A percentile compares a stretch with the other conserved stretches of the same genome.
Evolutionary conservation across 306 rosid species (phyloP).

Genomic region (peach (Prunus persica)): DNA sequence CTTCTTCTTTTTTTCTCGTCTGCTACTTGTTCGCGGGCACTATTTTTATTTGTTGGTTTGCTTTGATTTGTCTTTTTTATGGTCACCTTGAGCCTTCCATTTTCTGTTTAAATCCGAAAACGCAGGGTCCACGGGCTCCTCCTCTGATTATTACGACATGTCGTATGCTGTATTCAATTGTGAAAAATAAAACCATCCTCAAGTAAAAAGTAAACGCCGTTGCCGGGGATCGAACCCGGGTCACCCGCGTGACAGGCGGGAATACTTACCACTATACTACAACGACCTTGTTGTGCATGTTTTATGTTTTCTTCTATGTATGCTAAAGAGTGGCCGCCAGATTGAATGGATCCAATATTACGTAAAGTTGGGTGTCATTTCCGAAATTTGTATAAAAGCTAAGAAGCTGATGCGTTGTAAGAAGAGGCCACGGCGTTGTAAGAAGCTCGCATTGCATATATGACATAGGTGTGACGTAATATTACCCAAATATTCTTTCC

Average conservation of each 20-base stretch:
- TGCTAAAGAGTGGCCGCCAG: too few species aligned
- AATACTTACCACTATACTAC: slow-evolving; percentile 16
- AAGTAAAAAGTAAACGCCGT: not conserved
- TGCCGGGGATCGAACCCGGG: slow-evolving; percentile 7
- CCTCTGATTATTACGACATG: not conserved
- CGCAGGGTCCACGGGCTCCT: not conserved
- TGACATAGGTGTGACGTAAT: too few species aligned
- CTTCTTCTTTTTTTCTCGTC: not conserved
- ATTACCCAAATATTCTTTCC: too few species aligned
- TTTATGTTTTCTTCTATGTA: too few species aligned
- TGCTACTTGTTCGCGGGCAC: not conserved
- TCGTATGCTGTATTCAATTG: not conserved
- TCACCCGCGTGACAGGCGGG: not conserved
- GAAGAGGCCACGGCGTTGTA: too few species aligned
- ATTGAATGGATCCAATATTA: too few species aligned
- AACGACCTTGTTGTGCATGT: not conserved
- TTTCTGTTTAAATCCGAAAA: slow-evolving; percentile 2
- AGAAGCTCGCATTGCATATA: too few species aligned
- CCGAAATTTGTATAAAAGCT: too few species aligned
- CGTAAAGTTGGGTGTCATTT: too few species aligned
- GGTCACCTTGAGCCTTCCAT: not conserved
- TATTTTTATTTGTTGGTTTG: not conserved
- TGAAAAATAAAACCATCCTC: not conserved
- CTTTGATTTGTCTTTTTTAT: not conserved
- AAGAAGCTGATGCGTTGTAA: too few species aligned